phyloP scores from a whole-genome alignment of 1,284 basidiomycete species.

The Ceratobasidium sp. region DNA sequence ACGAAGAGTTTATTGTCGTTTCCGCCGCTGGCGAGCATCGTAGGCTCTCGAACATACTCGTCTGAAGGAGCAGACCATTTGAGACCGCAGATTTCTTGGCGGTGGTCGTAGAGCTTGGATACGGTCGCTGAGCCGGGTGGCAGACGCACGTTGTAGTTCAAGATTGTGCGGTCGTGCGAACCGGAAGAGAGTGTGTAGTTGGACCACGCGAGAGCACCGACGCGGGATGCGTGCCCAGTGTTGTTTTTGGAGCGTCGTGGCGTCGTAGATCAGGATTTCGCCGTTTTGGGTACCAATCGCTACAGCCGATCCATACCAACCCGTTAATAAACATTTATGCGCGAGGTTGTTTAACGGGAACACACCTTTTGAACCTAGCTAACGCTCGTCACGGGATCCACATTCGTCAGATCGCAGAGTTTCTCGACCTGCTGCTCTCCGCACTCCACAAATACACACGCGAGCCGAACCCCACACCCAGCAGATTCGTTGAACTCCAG shows the following conservation, averaged over 20 bases:
- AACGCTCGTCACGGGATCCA: conserved; percentile 83
- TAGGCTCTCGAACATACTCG: conserved; percentile 60
- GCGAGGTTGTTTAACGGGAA: conserved; percentile 22
- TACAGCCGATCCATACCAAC: conserved; percentile 77
- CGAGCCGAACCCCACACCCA: conserved; percentile 90
- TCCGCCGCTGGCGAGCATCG: conserved; percentile 91
- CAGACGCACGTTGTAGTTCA: conserved; percentile 90
- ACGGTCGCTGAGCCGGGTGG: conserved; percentile 79
- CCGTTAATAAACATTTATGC: not conserved
- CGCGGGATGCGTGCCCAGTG: conserved; percentile 86
- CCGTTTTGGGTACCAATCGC: conserved; percentile 93
- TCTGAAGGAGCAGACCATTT: conserved; percentile 82
- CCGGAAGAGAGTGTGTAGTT: conserved; percentile 88
- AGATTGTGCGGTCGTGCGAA: conserved; percentile 89
- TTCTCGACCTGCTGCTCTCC: conserved; percentile 91
- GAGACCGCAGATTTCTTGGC: conserved; percentile 96
- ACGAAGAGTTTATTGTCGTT: conserved; percentile 99
- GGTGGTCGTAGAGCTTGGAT: conserved; percentile 68
- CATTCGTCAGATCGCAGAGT: conserved; percentile 79
- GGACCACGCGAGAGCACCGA: conserved; percentile 96
- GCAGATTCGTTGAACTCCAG: conserved; percentile 94
- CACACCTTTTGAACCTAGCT: conserved; percentile 91
- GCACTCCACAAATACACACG: conserved; percentile 99
- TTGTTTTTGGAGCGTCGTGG: conserved; percentile 77
- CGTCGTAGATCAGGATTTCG: conserved; percentile 93